Evolutionary conservation across 805 yeast genomes (phyloP).

Genomic region (Osmozyma mogii): DNA sequence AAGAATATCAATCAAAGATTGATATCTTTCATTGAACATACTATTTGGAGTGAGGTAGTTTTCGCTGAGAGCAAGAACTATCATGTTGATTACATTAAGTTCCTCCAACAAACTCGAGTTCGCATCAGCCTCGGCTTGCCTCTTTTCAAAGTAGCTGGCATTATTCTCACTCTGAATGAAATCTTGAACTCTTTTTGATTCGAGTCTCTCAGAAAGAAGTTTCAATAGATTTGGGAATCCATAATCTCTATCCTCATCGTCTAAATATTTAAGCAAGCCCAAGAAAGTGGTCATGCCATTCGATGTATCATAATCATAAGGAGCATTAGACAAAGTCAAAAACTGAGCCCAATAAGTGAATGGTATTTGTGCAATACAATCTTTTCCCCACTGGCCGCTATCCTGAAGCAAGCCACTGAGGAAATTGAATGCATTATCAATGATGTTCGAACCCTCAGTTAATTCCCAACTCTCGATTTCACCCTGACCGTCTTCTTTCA

Average conservation of each 20-base stretch:
- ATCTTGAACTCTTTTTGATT: conserved; percentile 18
- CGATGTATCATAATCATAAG: conserved; percentile 55
- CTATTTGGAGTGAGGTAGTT: conserved; percentile 48
- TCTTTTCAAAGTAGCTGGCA: no score
- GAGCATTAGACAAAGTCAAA: conserved; percentile 43
- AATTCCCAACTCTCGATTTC: conserved; percentile 49
- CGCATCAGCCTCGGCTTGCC: conserved; percentile 11
- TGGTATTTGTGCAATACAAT: conserved; percentile 27
- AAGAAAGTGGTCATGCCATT: conserved; percentile 45
- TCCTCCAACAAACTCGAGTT: conserved; percentile 28
- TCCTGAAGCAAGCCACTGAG: conserved; percentile 47
- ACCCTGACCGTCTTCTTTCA: conserved; percentile 31
- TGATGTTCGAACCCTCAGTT: conserved; percentile 35
- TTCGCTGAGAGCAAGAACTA: conserved; percentile 47
- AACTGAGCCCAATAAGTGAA: conserved; percentile 41
- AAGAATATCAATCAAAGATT: conserved; percentile 33
- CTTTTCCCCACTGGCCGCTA: conserved; percentile 40
- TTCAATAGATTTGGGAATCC: conserved; percentile 32
- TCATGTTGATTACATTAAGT: conserved; percentile 33
- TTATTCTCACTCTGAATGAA: conserved; percentile 21
- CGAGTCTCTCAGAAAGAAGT: conserved; percentile 23
- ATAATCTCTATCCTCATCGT: conserved; percentile 46
- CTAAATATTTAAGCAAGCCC: conserved; percentile 49
- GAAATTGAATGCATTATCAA: conserved; percentile 45
- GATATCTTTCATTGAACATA: conserved; percentile 38